Base-by-base conservation (phyloP, 148 eudicot genomes). In the Amaranthus palmeri region DNA sequence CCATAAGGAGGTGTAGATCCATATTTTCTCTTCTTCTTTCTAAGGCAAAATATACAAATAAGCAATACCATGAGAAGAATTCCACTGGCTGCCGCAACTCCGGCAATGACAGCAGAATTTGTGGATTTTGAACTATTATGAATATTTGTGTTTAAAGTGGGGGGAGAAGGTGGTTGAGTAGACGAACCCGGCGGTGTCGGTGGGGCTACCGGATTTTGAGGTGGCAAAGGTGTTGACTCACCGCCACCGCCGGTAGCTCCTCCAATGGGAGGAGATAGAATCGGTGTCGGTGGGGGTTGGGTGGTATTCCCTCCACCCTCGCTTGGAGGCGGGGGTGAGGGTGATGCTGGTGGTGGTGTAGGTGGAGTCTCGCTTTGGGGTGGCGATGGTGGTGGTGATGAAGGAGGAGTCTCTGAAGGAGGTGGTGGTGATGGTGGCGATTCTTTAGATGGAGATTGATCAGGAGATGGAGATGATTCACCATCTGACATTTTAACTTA, bases 21-120 rank as follows among this genome's bases (percentile, higher is more conserved):
- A 7, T 61, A 41, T 61, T 58, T 73, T 54, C 67, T 85, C 75
- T 72, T 88, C 75, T 79, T 88, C 77, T 61, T 86, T 73, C 58
- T 82, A 0, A 18, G 18, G 53, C 81, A 81, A 7, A 76, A 0
- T 9, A 75, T 17, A 18, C 81, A 82, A 45, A 67, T 8, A 12
- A 74, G 10, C 36, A 78, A 7, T 54, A 74, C 10, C 8, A 87
- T 59, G 43, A 85, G 2, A 17, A 87, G 1, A 5, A 76, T 2
- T 2, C 78, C 84, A 14, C 65, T 74, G 2, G 49, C 55, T 0
- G 53, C 72, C 46, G 68, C 78, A 44, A 71, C 51, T 9, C 81
- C 88, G 2, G 54, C 67, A 59, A 83, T 54, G 3, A 81, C 10
- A 41, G 62, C 64, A 3, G 5, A 9, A 8, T n/a, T 13, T 3